A percentile compares a stretch with the other conserved stretches of the same genome.
These are phyloP conservation scores for Ceratobasidium sp. DNA, from an alignment of 1,284 basidiomycete species.

Conservation along the genomic window DNA sequence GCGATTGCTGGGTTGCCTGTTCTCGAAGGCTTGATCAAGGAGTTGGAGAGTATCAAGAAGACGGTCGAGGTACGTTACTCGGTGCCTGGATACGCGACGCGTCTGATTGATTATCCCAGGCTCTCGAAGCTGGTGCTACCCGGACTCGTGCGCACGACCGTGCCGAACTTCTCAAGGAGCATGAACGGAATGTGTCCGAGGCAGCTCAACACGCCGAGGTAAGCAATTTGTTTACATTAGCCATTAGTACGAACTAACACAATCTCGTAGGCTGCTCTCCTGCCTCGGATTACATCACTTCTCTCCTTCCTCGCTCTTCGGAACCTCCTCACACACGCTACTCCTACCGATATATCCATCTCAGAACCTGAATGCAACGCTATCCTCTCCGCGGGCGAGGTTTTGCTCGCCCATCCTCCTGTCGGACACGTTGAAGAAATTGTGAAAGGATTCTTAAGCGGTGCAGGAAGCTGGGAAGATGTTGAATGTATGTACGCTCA, in stretches of 20 bases:
- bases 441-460: conserved; percentile 65
- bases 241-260: conserved; percentile 36
- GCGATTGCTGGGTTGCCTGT: conserved; percentile 73
- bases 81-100: conserved; percentile 10
- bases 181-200: conserved; percentile 64
- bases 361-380: conserved; percentile 64
- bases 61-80: conserved; percentile 70
- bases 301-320: conserved; percentile 74
- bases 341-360: conserved; percentile 53
- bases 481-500: conserved; percentile 42
- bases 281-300: conserved; percentile 62
- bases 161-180: conserved; percentile 57
- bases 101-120: conserved; percentile 54
- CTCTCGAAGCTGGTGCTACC: neutral
- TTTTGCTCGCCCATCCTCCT: conserved; percentile 60
- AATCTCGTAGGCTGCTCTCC: conserved; percentile 55
- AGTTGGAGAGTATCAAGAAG: conserved; percentile 83
- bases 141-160: conserved; percentile 59
- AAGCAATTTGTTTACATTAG: conserved; percentile 46
- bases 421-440: conserved; percentile 58
- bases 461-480: conserved; percentile 46
- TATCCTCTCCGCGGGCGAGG: conserved; percentile 63
- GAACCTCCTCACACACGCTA: conserved; percentile 60
- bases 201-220: conserved; percentile 72
- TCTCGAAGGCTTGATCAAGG: conserved; percentile 79